These are phyloP conservation scores for Coix lacrymajobi DNA, from an alignment of 176 grass and related monocot species.

Conservation along the genomic window DNA sequence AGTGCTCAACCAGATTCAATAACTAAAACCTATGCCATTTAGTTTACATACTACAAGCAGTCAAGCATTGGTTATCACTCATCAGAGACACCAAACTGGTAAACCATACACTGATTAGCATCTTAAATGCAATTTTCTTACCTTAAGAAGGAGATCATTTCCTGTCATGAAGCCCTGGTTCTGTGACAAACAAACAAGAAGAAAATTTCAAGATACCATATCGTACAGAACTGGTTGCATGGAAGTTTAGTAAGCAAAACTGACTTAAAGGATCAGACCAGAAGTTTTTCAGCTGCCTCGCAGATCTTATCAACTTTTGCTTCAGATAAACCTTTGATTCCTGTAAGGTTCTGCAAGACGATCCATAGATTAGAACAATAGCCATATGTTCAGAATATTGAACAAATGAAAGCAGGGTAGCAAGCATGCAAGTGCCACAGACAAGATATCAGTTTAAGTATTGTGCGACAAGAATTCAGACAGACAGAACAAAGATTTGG, in stretches of 20 bases:
- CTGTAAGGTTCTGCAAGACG: conserved; percentile 60
- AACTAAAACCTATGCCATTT: too few species aligned
- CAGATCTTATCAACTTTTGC: conserved; percentile 90
- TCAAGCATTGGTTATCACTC: too few species aligned
- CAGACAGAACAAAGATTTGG: background rate
- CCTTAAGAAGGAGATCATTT: conserved; percentile 70
- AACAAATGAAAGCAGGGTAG: too few species aligned
- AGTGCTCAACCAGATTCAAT: too few species aligned
- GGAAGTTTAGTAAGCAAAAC: background rate
- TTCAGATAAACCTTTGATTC: conserved; percentile 88
- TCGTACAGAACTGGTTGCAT: background rate
- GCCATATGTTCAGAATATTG: background rate
- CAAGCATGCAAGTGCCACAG: background rate
- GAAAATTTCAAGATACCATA: conserved; percentile 18
- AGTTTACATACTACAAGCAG: too few species aligned
- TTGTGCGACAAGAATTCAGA: background rate
- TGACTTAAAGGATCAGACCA: conserved; percentile 40
- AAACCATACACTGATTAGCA: background rate
- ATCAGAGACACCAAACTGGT: conserved; percentile 3
- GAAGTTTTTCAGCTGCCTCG: conserved; percentile 75
- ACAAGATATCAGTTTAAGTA: background rate
- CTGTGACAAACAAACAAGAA: conserved; percentile 28
- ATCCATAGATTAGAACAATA: background rate
- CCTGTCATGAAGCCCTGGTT: conserved; percentile 75
- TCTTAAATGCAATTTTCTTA: conserved; percentile 11